A percentile compares a stretch with the other conserved stretches of the same genome.
phyloP scores from a whole-genome alignment of 257 asterid genomes.

The Fraxinus quadrangulata region DNA sequence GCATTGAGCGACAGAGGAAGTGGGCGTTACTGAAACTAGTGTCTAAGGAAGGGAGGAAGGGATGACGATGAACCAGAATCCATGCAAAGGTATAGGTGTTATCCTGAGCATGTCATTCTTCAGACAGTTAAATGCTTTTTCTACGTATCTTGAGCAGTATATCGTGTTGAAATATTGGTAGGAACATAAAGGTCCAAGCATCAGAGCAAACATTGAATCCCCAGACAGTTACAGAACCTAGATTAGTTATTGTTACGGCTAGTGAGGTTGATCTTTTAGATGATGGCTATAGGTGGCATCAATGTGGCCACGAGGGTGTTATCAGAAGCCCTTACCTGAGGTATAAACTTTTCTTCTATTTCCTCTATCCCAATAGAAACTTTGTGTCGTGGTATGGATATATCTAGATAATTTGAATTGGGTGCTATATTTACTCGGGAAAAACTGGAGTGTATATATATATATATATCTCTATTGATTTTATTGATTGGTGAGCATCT shows the following conservation, averaged over 20 bases:
- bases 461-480: too few species aligned
- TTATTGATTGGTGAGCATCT: too few species aligned
- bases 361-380: too few species aligned
- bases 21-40: slow-evolving; percentile 35
- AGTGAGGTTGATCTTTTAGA: slow-evolving; percentile 55
- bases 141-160: too few species aligned
- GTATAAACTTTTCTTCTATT: slow-evolving; percentile 15
- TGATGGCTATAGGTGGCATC: slow-evolving; percentile 54
- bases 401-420: too few species aligned
- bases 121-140: too few species aligned
- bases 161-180: slow-evolving; percentile 1
- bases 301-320: slow-evolving; percentile 52
- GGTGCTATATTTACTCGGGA: too few species aligned
- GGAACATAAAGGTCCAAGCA: slow-evolving; percentile 32
- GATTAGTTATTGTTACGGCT: slow-evolving; percentile 50
- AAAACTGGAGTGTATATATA: too few species aligned
- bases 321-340: slow-evolving; percentile 53
- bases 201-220: slow-evolving; percentile 23
- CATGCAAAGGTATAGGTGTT: slow-evolving; percentile 36
- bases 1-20: slow-evolving; percentile 53
- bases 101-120: too few species aligned
- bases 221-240: slow-evolving; percentile 51
- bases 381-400: too few species aligned
- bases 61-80: slow-evolving; percentile 31
- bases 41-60: slow-evolving; percentile 29